phyloP scores from a whole-genome alignment of 768 basidiomycete species.

The Amanita pseudoporphyria region DNA sequence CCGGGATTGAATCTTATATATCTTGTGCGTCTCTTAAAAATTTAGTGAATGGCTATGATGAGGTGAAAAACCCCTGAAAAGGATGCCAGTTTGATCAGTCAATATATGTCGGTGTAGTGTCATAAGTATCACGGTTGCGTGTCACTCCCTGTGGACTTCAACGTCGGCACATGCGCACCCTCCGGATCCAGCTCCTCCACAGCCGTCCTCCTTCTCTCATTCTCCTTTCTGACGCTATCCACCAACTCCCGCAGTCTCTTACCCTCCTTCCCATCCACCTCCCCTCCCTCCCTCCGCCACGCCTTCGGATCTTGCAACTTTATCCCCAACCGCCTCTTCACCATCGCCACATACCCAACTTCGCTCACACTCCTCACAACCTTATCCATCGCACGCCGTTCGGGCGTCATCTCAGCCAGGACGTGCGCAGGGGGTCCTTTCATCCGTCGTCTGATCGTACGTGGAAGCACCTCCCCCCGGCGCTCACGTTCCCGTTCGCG shows the following conservation, averaged over 20 bases:
- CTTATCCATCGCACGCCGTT: constrained; percentile 37
- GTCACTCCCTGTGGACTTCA: too few relatives aligned
- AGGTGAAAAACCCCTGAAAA: too few relatives aligned
- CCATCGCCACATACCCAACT: constrained; percentile 61
- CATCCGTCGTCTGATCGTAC: constrained; percentile 36
- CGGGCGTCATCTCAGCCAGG: constrained; percentile 38
- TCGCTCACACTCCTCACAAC: constrained; percentile 45
- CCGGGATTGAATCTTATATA: too few relatives aligned
- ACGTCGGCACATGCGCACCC: too few relatives aligned
- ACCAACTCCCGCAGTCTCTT: constrained; percentile 9
- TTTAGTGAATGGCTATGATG: too few relatives aligned
- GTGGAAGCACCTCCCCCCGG: constrained; percentile 46
- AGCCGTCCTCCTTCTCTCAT: constrained; percentile 16
- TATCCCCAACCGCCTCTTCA: constrained; percentile 48
- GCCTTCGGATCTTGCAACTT: constrained; percentile 32
- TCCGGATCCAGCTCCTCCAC: too few relatives aligned
- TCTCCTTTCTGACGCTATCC: constrained; percentile 19
- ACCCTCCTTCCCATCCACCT: not conserved
- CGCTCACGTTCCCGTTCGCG: constrained; percentile 50
- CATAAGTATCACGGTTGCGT: too few relatives aligned
- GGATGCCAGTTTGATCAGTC: too few relatives aligned
- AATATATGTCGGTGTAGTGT: too few relatives aligned
- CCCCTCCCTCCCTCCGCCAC: constrained; percentile 23
- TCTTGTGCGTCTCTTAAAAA: too few relatives aligned
- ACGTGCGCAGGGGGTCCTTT: constrained; percentile 59